These are phyloP conservation scores for Trichoderma sp. DNA, from an alignment of 2,329 filamentous ascomycete genomes.

Conservation along the genomic window DNA sequence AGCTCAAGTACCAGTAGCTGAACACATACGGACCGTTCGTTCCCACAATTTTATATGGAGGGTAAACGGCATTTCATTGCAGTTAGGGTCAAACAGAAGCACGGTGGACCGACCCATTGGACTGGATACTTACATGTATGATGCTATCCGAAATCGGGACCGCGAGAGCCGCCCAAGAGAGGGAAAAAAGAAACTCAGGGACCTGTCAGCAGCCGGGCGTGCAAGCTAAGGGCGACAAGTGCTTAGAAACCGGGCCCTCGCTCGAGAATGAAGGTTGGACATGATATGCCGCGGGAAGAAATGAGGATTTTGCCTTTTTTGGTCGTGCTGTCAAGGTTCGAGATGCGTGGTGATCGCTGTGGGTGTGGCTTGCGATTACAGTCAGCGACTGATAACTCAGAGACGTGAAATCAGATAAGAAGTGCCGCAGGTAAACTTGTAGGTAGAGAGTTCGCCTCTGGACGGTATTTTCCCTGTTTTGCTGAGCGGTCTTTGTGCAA, in stretches of 20 bases:
- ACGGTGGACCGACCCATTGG: not conserved
- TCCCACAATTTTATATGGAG: too few relatives aligned
- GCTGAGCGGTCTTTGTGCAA: not conserved
- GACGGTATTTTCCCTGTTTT: not conserved
- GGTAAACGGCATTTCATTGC: too few relatives aligned
- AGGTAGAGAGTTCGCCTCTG: slow-evolving; percentile 2
- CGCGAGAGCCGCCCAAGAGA: not conserved
- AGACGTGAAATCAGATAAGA: too few relatives aligned
- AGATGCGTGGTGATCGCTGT: not conserved
- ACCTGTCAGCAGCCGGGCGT: slow-evolving; percentile 19
- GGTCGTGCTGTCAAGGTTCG: not conserved
- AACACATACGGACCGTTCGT: too few relatives aligned
- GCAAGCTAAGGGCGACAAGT: slow-evolving; percentile 12
- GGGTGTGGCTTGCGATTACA: slow-evolving; percentile 20
- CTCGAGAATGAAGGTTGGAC: not conserved
- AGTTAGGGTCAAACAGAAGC: too few relatives aligned
- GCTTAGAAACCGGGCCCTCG: slow-evolving; percentile 20
- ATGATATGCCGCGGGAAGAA: not conserved
- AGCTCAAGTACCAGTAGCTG: too few relatives aligned
- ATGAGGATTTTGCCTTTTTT: slow-evolving; percentile 2
- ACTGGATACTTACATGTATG: not conserved
- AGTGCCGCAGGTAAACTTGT: too few relatives aligned
- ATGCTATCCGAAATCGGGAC: too few relatives aligned
- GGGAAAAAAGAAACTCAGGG: not conserved
- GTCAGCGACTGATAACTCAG: not conserved